Evolutionary conservation across 495 filamentous ascomycete genomes (phyloP), one percentile per base, ranked within the genome.

Genomic region (Bacidia rubella): DNA sequence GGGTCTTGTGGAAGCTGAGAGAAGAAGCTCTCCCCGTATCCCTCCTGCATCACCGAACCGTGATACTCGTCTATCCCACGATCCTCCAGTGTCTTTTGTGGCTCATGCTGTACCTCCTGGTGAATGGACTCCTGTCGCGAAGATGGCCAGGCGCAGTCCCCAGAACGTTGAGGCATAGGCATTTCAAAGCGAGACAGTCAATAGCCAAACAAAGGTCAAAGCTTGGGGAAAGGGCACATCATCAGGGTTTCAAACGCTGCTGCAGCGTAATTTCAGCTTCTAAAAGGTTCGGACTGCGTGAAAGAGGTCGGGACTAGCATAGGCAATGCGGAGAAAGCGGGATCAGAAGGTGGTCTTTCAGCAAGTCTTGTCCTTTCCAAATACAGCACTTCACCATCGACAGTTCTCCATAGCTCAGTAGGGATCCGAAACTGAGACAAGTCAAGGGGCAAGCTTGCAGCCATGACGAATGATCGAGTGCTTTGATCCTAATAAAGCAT

Each of bases 1-100:
- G 27, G 56, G 55, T 57, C 59, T 55, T 62, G 56, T 15, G 29
- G 15, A 15, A 35, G 29, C 29, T 35, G 7, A 35, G 5, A 15
- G 15, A 35, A 15, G 29, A 5, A 35, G 29, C 7, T 35, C 29
- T 35, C 15, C 29, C 15, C 15, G 29, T 15, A 35, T 5, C 29
- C 7, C 5, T 35, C 29, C 15, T 35, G 29, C 29, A 35, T 5
- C 29, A 15, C 5, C 15, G 29, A 15, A 35, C 29, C 15, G 29
- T 35, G 5, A 5, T 15, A 15, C 7, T 35, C 15, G 7, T 35
- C 15, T 15, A 15, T 7, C 5, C 7, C 7, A 15, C 29, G 5
- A 7, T 35, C 7, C 29, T 35, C 29, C 7, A 15, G 29, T 7
- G 29, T 7, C 29, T 15, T 35, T 15, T 35, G 5, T 15, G 5